phyloP scores from a whole-genome alignment of 1,284 basidiomycete species.

The Ceratobasidium sp. region DNA sequence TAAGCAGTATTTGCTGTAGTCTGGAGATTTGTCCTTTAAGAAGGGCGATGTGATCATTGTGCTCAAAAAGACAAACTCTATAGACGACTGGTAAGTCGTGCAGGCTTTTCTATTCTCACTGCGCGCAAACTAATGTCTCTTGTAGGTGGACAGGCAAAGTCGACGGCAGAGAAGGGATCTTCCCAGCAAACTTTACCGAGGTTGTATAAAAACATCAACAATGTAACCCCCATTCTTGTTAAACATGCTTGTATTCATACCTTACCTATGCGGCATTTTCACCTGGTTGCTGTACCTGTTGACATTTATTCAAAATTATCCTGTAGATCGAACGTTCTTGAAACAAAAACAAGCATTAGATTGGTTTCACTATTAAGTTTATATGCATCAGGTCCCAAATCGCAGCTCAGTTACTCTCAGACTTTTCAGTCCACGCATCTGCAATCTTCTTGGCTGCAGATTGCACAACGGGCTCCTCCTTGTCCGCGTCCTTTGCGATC shows the following conservation, averaged over 20 bases:
- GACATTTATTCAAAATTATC: constrained; percentile 23
- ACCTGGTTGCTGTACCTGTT: neutral
- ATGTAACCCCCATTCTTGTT: neutral
- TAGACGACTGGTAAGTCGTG: constrained; percentile 74
- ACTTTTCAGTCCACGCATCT: constrained; percentile 35
- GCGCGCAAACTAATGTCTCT: neutral
- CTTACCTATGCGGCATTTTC: neutral
- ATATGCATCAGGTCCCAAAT: neutral
- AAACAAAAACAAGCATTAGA: constrained; percentile 17
- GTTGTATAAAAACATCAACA: constrained; percentile 48
- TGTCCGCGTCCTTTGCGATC: constrained; percentile 27
- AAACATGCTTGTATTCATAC: constrained; percentile 20
- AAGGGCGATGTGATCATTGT: constrained; percentile 84
- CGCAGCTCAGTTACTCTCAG: neutral
- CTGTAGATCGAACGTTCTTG: constrained; percentile 20
- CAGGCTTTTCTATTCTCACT: neutral
- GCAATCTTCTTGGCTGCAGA: constrained; percentile 40
- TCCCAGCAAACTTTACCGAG: constrained; percentile 65
- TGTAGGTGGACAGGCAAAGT: constrained; percentile 73
- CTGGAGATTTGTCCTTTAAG: constrained; percentile 83
- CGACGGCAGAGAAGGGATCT: constrained; percentile 57
- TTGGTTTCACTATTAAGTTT: constrained; percentile 27
- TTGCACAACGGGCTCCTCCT: constrained; percentile 37
- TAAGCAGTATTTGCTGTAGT: constrained; percentile 51
- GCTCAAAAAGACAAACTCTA: constrained; percentile 74